These are phyloP conservation scores for Avena atlantica DNA, from an alignment of 176 grass and related monocot genomes.

Conservation along the genomic window DNA sequence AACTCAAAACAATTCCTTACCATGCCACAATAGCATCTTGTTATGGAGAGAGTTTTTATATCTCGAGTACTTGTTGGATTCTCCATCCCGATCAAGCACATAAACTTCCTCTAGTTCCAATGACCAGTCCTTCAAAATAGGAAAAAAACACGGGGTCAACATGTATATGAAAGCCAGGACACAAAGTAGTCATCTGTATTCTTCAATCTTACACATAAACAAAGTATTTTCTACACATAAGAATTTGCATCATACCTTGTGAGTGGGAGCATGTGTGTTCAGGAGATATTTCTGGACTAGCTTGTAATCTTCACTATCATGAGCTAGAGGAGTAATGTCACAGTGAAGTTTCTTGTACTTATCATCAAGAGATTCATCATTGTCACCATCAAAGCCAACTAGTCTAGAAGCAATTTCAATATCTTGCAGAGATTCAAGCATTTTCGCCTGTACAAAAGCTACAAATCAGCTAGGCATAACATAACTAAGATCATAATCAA, in stretches of 20 bases:
- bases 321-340: conserved; percentile 66
- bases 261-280: conserved; percentile 94
- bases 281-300: conserved; percentile 79
- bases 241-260: conserved; percentile 70
- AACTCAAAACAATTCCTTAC: conserved; percentile 50
- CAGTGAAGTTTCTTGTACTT: conserved; percentile 89
- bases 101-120: conserved; percentile 96
- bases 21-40: conserved; percentile 98
- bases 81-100: conserved; percentile 84
- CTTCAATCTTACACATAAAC: neutral
- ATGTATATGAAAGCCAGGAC: neutral
- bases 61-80: conserved; percentile 73
- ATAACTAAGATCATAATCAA: conserved; percentile 36
- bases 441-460: conserved; percentile 73
- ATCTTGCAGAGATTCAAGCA: conserved; percentile 95
- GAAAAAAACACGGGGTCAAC: conserved; percentile 7
- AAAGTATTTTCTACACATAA: conserved; percentile 20
- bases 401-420: conserved; percentile 98
- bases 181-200: conserved; percentile 8
- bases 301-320: conserved; percentile 90
- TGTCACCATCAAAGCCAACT: conserved; percentile 82
- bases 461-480: conserved; percentile 7
- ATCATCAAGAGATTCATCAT: conserved; percentile 84
- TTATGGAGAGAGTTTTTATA: conserved; percentile 80
- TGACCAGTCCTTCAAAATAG: conserved; percentile 72